Evolutionary conservation across 1,284 basidiomycete species (phyloP).

Genomic region (Heterobasidion parviporum): DNA sequence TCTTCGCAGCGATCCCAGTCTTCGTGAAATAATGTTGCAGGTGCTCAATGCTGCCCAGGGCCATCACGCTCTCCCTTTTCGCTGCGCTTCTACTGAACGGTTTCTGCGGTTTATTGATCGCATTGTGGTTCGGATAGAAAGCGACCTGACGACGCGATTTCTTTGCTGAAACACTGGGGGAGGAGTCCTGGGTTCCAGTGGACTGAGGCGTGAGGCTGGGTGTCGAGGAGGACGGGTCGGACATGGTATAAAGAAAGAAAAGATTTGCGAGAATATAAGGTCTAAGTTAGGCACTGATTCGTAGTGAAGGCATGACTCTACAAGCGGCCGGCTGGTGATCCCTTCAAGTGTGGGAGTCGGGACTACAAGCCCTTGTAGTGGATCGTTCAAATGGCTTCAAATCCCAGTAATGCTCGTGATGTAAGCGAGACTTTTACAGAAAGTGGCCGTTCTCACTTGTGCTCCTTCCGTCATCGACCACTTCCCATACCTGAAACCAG

Average conservation of each 20-base stretch:
- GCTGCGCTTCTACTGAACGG: conserved; percentile 81
- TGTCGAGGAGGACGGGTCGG: conserved; percentile 27
- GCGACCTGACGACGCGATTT: conserved; percentile 55
- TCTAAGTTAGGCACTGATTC: neutral
- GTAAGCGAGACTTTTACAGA: too few species aligned
- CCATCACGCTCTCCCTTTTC: conserved; percentile 81
- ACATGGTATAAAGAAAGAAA: conserved; percentile 4
- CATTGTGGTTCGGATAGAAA: conserved; percentile 68
- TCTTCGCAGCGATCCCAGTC: conserved; percentile 66
- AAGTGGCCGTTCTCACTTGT: too few species aligned
- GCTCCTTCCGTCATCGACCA: too few species aligned
- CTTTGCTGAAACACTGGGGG: conserved; percentile 18
- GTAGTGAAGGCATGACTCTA: neutral
- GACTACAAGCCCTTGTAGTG: too few species aligned
- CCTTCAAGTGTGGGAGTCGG: too few species aligned
- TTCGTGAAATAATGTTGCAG: conserved; percentile 86
- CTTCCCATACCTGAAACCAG: neutral
- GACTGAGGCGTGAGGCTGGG: conserved; percentile 44
- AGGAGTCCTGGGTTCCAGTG: conserved; percentile 27
- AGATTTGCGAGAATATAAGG: neutral
- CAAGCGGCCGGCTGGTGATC: too few species aligned
- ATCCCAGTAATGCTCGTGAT: too few species aligned
- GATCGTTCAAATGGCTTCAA: too few species aligned
- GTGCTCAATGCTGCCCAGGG: conserved; percentile 79
- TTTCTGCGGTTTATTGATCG: conserved; percentile 63